Conservation (phyloP, 306 rosid species). For the Trifolium pratense region DNA sequence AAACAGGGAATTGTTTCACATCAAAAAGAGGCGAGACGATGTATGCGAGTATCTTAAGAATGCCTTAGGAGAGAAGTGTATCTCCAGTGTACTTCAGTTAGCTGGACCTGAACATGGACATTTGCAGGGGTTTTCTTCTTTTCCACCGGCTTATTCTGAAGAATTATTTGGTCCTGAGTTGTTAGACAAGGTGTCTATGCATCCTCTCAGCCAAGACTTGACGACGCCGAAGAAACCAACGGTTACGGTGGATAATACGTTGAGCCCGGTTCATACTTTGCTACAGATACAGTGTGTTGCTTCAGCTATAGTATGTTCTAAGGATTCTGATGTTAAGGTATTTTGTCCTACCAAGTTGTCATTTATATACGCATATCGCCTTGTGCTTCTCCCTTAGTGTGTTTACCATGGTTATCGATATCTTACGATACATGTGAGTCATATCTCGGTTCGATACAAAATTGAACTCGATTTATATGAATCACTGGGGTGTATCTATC, state of each 20-base stretch:
- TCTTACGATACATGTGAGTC: neutral
- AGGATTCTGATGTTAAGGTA: slow-evolving; percentile 85
- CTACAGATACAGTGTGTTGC: slow-evolving; percentile 79
- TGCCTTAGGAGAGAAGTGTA: slow-evolving; percentile 67
- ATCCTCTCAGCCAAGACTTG: slow-evolving; percentile 54
- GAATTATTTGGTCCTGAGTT: slow-evolving; percentile 67
- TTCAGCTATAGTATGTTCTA: slow-evolving; percentile 75
- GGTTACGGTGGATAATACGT: slow-evolving; percentile 63
- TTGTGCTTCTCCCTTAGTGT: slow-evolving; percentile 17
- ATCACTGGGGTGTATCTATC: no score
- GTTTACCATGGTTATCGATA: neutral
- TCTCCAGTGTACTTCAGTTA: slow-evolving; percentile 79
- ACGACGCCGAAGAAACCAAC: slow-evolving; percentile 55
- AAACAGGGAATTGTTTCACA: slow-evolving; percentile 73
- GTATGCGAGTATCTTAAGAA: slow-evolving; percentile 67
- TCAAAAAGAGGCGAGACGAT: slow-evolving; percentile 65
- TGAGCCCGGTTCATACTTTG: slow-evolving; percentile 80
- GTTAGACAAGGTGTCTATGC: slow-evolving; percentile 50
- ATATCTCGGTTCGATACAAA: neutral
- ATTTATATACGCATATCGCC: slow-evolving; percentile 4
- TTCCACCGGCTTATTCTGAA: slow-evolving; percentile 73
- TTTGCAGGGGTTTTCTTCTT: slow-evolving; percentile 68
- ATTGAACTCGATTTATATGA: no score
- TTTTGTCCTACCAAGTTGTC: slow-evolving; percentile 13
- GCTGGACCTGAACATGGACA: slow-evolving; percentile 89